phyloP scores from a whole-genome alignment of 2,329 filamentous ascomycete species.

The Pseudogymnoascus sp. region DNA sequence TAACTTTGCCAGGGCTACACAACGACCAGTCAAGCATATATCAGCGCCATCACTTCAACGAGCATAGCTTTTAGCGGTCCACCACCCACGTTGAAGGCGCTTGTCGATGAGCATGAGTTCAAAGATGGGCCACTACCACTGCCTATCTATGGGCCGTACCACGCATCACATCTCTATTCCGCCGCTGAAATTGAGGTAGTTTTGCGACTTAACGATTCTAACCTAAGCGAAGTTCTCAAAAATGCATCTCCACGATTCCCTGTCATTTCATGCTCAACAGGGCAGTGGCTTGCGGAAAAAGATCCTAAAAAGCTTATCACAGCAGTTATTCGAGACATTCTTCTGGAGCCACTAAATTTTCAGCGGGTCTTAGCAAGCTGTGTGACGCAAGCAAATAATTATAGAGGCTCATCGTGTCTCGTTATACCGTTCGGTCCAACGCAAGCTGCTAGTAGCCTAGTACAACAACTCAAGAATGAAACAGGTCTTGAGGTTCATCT shows the following conservation, averaged over 20 bases:
- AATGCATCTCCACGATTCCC: constrained; percentile 40
- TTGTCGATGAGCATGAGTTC: constrained; percentile 36
- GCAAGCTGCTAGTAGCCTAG: constrained; percentile 41
- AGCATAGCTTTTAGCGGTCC: constrained; percentile 50
- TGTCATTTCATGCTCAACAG: constrained; percentile 46
- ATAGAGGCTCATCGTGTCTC: constrained; percentile 36
- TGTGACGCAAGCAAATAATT: constrained; percentile 36
- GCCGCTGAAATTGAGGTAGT: constrained; percentile 39
- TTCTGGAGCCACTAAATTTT: constrained; percentile 44
- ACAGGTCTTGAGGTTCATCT: constrained; percentile 39
- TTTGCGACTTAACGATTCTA: constrained; percentile 37
- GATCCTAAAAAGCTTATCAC: constrained; percentile 3
- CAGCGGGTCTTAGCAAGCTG: constrained; percentile 43
- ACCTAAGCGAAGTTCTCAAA: constrained; percentile 34
- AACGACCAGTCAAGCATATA: constrained; percentile 33
- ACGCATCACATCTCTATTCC: constrained; percentile 48
- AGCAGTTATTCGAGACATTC: constrained; percentile 41
- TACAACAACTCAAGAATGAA: constrained; percentile 36
- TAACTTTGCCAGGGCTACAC: constrained; percentile 14
- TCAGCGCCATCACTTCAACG: constrained; percentile 45
- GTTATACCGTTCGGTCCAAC: constrained; percentile 46
- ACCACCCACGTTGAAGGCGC: constrained; percentile 40
- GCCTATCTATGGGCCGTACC: constrained; percentile 51
- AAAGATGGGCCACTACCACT: constrained; percentile 41
- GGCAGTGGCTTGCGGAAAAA: constrained; percentile 29